Percentiles rank a stretch among this genome's conserved stretches.
These are phyloP conservation scores for Paramecium tetraurelia DNA, from an alignment of 73 alveolate species.

Conservation along the genomic window DNA sequence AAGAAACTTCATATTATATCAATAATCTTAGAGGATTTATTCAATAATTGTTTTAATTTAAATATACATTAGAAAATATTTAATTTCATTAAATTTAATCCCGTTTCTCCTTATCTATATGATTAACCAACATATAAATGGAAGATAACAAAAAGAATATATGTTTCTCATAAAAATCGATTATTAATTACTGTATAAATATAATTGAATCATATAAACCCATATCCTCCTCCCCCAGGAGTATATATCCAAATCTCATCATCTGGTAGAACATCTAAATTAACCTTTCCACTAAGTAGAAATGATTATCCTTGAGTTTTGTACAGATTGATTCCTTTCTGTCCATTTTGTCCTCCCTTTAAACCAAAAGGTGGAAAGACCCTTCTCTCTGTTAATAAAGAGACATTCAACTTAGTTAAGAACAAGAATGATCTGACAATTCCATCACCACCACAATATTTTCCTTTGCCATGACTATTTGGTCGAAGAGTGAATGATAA, in stretches of 20 bases:
- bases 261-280: slow-evolving; percentile 51
- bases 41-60: too few relatives aligned
- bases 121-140: too few relatives aligned
- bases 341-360: slow-evolving; percentile 81
- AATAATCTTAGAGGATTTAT: slow-evolving; percentile 60
- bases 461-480: slow-evolving; percentile 86
- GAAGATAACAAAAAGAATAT: too few relatives aligned
- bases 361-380: slow-evolving; percentile 88
- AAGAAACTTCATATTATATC: background rate
- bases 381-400: slow-evolving; percentile 83
- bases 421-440: slow-evolving; percentile 82
- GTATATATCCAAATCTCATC: slow-evolving; percentile 21
- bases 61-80: too few relatives aligned
- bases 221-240: slow-evolving; percentile 50
- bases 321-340: slow-evolving; percentile 75
- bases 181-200: background rate
- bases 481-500: slow-evolving; percentile 72
- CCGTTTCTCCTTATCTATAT: too few relatives aligned
- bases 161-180: too few relatives aligned
- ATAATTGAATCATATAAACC: background rate
- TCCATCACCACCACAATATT: slow-evolving; percentile 89
- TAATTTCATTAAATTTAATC: too few relatives aligned
- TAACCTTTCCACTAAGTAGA: slow-evolving; percentile 76
- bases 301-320: slow-evolving; percentile 65
- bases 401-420: slow-evolving; percentile 67